A percentile compares a stretch with the other conserved stretches of the same genome.
Evolutionary conservation across 257 asterid genomes (phyloP).

Genomic region (Solanum chiquidenum): DNA sequence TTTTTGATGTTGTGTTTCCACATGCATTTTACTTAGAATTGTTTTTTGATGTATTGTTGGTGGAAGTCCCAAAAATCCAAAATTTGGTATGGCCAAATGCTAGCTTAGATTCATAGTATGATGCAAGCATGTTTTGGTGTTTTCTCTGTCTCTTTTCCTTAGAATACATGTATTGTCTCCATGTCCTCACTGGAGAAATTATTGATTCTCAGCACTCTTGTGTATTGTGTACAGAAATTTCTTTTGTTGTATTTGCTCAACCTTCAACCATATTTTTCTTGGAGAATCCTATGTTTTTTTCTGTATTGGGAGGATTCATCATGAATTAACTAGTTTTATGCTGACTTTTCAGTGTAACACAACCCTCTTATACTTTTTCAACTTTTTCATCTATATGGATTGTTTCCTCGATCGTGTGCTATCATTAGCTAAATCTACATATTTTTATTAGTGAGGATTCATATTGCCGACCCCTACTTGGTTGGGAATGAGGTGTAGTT

Average conservation of each 20-base stretch:
- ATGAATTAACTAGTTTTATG: neutral
- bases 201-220: neutral
- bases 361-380: neutral
- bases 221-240: neutral
- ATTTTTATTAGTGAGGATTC: neutral
- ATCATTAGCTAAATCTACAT: neutral
- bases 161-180: neutral
- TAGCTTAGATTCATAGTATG: neutral
- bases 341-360: neutral
- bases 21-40: neutral
- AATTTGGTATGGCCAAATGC: neutral
- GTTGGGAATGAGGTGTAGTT: neutral
- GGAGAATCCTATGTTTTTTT: neutral
- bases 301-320: neutral
- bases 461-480: neutral
- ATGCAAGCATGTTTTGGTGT: neutral
- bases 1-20: neutral
- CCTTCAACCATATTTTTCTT: neutral
- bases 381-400: neutral
- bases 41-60: neutral
- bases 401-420: neutral
- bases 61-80: neutral
- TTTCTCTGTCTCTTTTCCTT: neutral
- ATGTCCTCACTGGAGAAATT: neutral
- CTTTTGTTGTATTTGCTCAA: neutral